Evolutionary conservation across 352 stramenopile species (phyloP).

Genomic region (Phytophthora boehmeriae): DNA sequence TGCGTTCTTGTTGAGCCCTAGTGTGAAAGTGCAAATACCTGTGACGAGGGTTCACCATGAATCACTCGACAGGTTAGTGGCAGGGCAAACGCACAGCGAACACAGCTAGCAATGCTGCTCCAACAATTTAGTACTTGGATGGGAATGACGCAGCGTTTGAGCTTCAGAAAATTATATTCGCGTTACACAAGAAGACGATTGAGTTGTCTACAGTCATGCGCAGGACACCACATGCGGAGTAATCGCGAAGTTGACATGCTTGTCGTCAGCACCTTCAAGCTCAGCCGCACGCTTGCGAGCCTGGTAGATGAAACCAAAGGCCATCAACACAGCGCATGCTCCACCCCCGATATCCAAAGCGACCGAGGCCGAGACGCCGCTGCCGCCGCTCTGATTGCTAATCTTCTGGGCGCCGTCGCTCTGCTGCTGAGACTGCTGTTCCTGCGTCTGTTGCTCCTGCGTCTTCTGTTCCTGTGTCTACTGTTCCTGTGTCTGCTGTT

Average conservation of each 20-base stretch:
- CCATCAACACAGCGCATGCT: constrained; percentile 45
- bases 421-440: constrained; percentile 28
- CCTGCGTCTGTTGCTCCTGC: too few relatives aligned
- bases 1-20: constrained; percentile 29
- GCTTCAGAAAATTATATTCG: constrained; percentile 1
- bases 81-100: too few relatives aligned
- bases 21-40: constrained; percentile 28
- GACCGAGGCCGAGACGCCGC: constrained; percentile 17
- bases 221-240: constrained; percentile 50
- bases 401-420: constrained; percentile 26
- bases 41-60: constrained; percentile 14
- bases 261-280: constrained; percentile 51
- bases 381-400: constrained; percentile 41
- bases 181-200: too few relatives aligned
- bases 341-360: constrained; percentile 30
- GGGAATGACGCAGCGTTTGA: too few relatives aligned
- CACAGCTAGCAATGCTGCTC: too few relatives aligned
- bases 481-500: too few relatives aligned
- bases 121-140: too few relatives aligned
- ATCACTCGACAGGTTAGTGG: too few relatives aligned
- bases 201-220: constrained; percentile 55
- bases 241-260: constrained; percentile 45
- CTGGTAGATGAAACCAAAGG: constrained; percentile 78
- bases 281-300: constrained; percentile 59
- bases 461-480: too few relatives aligned